Percentiles rank a stretch among this genome's conserved stretches.
These are phyloP conservation scores for Yamadazyma dendronema DNA, from an alignment of 1,139 yeast genomes.

Conservation along the genomic window DNA sequence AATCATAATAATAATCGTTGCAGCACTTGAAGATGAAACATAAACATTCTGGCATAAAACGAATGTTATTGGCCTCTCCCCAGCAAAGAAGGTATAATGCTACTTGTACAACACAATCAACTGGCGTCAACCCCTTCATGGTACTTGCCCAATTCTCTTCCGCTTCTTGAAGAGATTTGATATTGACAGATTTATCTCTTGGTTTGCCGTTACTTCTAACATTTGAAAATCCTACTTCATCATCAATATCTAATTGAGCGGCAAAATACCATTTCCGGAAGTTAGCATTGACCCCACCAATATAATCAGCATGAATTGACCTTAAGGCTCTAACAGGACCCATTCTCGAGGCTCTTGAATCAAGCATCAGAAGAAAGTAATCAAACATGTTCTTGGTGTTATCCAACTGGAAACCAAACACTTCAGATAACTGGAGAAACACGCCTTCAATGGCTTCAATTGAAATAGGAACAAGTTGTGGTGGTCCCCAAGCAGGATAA, in stretches of 20 bases:
- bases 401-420: slow-evolving; percentile 69
- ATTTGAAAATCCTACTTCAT: slow-evolving; percentile 72
- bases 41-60: slow-evolving; percentile 84
- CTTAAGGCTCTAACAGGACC: slow-evolving; percentile 52
- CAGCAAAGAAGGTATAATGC: slow-evolving; percentile 72
- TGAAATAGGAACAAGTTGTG: slow-evolving; percentile 51
- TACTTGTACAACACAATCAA: slow-evolving; percentile 62
- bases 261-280: slow-evolving; percentile 97
- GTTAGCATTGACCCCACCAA: slow-evolving; percentile 91
- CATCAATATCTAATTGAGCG: slow-evolving; percentile 84
- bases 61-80: slow-evolving; percentile 85
- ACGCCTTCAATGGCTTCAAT: slow-evolving; percentile 53
- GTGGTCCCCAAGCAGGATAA: slow-evolving; percentile 58
- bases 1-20: slow-evolving; percentile 58
- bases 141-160: slow-evolving; percentile 72
- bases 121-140: slow-evolving; percentile 54
- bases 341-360: slow-evolving; percentile 69
- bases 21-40: slow-evolving; percentile 81
- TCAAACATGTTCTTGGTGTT: slow-evolving; percentile 66
- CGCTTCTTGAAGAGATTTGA: slow-evolving; percentile 57
- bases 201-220: slow-evolving; percentile 35
- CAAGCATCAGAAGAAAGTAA: slow-evolving; percentile 58
- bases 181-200: slow-evolving; percentile 32
- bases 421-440: slow-evolving; percentile 48
- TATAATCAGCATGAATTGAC: slow-evolving; percentile 68